A percentile compares a stretch with the other conserved stretches of the same genome.
phyloP scores from a whole-genome alignment of 257 asterid genomes.

The Plantago ovata region DNA sequence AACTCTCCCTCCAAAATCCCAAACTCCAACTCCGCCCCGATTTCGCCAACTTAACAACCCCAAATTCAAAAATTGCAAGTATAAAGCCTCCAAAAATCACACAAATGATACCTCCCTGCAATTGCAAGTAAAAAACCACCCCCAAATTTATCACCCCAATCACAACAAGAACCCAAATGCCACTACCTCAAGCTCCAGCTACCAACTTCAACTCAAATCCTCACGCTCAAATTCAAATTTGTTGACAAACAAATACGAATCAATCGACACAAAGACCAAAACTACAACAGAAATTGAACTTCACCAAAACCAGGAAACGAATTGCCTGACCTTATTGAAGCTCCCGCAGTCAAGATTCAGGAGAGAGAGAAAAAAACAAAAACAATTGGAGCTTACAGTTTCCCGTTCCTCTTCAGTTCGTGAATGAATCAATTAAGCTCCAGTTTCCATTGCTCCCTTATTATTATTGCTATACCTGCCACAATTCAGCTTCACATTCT shows the following conservation, averaged over 20 bases:
- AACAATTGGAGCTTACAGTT: slow-evolving; percentile 10
- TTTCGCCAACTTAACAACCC: slow-evolving; percentile 22
- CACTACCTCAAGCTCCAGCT: slow-evolving; percentile 42
- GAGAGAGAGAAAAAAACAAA: not conserved
- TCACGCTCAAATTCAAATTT: slow-evolving; percentile 35
- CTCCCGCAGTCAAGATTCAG: not conserved
- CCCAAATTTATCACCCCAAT: slow-evolving; percentile 27
- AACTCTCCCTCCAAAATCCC: slow-evolving; percentile 64
- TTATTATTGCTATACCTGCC: too few species aligned
- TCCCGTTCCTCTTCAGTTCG: slow-evolving; percentile 27
- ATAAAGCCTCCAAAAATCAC: slow-evolving; percentile 24
- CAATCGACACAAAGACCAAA: slow-evolving; percentile 29
- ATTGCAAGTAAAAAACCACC: slow-evolving; percentile 37
- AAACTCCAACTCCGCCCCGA: slow-evolving; percentile 26
- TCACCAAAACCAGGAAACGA: slow-evolving; percentile 21
- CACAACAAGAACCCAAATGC: slow-evolving; percentile 41
- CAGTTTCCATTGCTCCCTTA: slow-evolving; percentile 33
- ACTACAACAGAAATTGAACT: slow-evolving; percentile 31
- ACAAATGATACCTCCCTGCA: slow-evolving; percentile 34
- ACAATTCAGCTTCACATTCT: slow-evolving; percentile 41
- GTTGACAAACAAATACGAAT: slow-evolving; percentile 28
- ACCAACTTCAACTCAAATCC: slow-evolving; percentile 43
- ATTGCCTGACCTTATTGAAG: slow-evolving; percentile 15
- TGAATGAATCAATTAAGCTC: slow-evolving; percentile 35
- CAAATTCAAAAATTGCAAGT: slow-evolving; percentile 12